Conservation (phyloP, 2,329 filamentous ascomycete genomes). For the Penicillium sp. region DNA sequence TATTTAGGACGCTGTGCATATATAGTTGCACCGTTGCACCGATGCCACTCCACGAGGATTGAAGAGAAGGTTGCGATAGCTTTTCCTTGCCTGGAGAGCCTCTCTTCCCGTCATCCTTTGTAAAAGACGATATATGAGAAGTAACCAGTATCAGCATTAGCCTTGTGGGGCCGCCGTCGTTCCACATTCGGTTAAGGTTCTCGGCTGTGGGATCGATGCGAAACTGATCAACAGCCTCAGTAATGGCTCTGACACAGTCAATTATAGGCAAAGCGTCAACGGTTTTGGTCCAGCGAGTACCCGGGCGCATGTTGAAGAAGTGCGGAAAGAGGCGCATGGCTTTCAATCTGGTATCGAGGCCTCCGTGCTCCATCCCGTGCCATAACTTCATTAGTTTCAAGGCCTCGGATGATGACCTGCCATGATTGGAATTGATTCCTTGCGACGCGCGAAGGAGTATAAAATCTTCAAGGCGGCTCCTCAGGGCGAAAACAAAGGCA, state of each 20-base stretch:
- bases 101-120: neutral
- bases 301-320: neutral
- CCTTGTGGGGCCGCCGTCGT: neutral
- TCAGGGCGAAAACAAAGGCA: neutral
- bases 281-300: neutral
- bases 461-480: neutral
- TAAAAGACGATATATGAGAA: neutral
- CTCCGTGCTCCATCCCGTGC: neutral
- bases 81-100: neutral
- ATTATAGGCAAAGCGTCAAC: neutral
- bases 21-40: neutral
- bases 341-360: neutral
- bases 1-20: neutral
- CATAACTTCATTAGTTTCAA: neutral
- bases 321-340: neutral
- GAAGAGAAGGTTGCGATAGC: neutral
- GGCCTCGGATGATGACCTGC: neutral
- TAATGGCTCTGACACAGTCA: neutral
- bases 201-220: neutral
- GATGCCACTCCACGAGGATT: neutral
- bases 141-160: neutral
- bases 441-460: neutral
- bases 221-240: neutral
- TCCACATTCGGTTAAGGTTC: neutral
- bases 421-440: neutral